Percentiles rank a stretch among this genome's conserved stretches.
phyloP scores from a whole-genome alignment of 192 early-diverging fungal species.

The Neocallimastix lanati region DNA sequence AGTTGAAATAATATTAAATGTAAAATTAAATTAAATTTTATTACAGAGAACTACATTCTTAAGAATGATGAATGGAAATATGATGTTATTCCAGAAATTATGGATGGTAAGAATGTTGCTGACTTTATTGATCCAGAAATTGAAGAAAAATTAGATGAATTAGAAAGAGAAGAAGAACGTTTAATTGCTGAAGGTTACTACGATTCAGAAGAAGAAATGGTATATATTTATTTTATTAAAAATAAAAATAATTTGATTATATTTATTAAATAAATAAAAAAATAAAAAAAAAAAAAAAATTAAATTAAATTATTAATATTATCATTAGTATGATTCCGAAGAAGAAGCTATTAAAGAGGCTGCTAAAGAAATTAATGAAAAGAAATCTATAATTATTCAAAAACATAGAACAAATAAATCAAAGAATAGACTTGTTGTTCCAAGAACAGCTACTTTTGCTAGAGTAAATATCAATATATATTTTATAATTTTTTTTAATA shows the following conservation, averaged over 20 bases:
- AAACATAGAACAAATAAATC: constrained; percentile 56
- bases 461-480: constrained; percentile 13
- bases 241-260: too few species aligned
- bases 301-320: too few species aligned
- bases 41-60: constrained; percentile 60
- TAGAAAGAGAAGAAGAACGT: constrained; percentile 93
- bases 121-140: constrained; percentile 98
- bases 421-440: constrained; percentile 57
- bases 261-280: too few species aligned
- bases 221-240: too few species aligned
- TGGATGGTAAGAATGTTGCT: constrained; percentile 94
- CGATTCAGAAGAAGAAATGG: constrained; percentile 52
- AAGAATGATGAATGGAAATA: constrained; percentile 81
- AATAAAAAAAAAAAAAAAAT: too few species aligned
- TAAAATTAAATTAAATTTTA: too few species aligned
- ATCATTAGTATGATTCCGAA: constrained; percentile 43
- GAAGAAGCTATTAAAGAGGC: constrained; percentile 57
- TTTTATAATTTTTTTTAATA: too few species aligned
- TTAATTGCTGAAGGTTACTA: constrained; percentile 89
- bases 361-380: constrained; percentile 63
- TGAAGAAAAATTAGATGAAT: constrained; percentile 79
- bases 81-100: constrained; percentile 94
- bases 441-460: constrained; percentile 8
- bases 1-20: too few species aligned
- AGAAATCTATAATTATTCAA: constrained; percentile 64